Conservation (phyloP, 306 rosid species). For the Gillenia trifoliata region DNA sequence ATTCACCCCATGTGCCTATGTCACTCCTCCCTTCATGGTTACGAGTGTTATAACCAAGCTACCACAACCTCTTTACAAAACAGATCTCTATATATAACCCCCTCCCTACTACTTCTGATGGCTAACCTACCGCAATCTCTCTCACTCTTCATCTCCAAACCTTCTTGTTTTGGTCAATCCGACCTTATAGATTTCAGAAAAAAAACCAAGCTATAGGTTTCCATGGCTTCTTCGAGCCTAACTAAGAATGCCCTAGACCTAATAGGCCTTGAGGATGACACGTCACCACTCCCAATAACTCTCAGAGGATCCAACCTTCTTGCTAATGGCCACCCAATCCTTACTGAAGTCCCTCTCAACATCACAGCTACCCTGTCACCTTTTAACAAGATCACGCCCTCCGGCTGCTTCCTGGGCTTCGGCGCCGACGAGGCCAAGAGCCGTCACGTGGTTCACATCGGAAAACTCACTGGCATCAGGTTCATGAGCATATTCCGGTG, state of each 20-base stretch:
- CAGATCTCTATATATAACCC: not conserved
- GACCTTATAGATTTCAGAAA: too few species aligned
- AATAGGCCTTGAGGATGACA: conserved; percentile 2
- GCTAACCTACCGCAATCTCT: not conserved
- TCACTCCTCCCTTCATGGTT: too few species aligned
- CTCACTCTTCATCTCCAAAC: not conserved
- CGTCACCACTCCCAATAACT: conserved; percentile 19
- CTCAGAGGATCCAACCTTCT: conserved; percentile 40
- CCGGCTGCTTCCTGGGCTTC: conserved; percentile 61
- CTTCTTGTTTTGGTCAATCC: not conserved
- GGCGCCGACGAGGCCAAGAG: conserved; percentile 24
- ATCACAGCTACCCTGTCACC: conserved; percentile 38
- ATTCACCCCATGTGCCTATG: too few species aligned
- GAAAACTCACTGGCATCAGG: conserved; percentile 34
- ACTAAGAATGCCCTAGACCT: conserved; percentile 21
- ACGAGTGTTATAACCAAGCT: too few species aligned
- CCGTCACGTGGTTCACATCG: conserved; percentile 46
- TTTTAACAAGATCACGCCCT: not conserved
- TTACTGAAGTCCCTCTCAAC: conserved; percentile 46
- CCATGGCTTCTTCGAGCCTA: conserved; percentile 53
- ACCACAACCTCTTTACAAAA: not conserved
- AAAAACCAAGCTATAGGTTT: not conserved
- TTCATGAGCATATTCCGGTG: conserved; percentile 65
- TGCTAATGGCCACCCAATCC: conserved; percentile 49
- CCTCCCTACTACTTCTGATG: not conserved